Evolutionary conservation across 768 basidiomycete species (phyloP).

Genomic region (Austroboletus eburneus): DNA sequence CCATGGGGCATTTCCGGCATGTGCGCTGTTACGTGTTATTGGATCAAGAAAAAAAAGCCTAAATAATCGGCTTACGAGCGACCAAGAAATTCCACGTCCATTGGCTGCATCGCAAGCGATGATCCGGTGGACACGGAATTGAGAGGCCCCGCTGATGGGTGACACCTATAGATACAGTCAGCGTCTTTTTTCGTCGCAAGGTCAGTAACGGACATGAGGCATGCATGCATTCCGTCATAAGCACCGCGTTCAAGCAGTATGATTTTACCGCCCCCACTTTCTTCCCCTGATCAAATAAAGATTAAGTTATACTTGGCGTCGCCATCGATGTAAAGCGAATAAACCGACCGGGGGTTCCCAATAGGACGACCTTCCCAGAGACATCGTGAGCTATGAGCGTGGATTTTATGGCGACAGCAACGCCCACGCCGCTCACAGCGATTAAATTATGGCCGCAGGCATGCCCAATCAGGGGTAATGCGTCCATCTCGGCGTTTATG

Average conservation of each 20-base stretch:
- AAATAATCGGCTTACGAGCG: constrained; percentile 48
- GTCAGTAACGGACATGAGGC: constrained; percentile 54
- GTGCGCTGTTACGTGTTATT: constrained; percentile 46
- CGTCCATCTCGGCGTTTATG: constrained; percentile 76
- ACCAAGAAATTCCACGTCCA: constrained; percentile 71
- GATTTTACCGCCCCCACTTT: constrained; percentile 74
- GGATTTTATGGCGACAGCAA: constrained; percentile 68
- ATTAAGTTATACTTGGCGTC: not conserved
- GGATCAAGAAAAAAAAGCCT: not conserved
- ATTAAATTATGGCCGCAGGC: constrained; percentile 85
- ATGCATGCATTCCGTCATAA: constrained; percentile 77
- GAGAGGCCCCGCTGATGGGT: constrained; percentile 56
- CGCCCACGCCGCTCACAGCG: constrained; percentile 70
- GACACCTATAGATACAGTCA: constrained; percentile 51
- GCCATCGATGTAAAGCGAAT: not conserved
- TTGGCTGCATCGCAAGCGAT: constrained; percentile 58
- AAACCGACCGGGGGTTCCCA: constrained; percentile 68
- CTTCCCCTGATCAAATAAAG: constrained; percentile 53
- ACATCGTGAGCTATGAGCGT: constrained; percentile 61
- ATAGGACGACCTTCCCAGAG: constrained; percentile 63
- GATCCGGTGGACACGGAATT: constrained; percentile 49
- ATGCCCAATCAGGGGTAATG: constrained; percentile 51
- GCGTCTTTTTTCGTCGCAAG: constrained; percentile 5
- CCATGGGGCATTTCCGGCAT: constrained; percentile 80
- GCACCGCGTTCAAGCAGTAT: constrained; percentile 69